Evolutionary conservation across 176 grass and related monocot species (phyloP).

Genomic region (Dactylis glomerata): DNA sequence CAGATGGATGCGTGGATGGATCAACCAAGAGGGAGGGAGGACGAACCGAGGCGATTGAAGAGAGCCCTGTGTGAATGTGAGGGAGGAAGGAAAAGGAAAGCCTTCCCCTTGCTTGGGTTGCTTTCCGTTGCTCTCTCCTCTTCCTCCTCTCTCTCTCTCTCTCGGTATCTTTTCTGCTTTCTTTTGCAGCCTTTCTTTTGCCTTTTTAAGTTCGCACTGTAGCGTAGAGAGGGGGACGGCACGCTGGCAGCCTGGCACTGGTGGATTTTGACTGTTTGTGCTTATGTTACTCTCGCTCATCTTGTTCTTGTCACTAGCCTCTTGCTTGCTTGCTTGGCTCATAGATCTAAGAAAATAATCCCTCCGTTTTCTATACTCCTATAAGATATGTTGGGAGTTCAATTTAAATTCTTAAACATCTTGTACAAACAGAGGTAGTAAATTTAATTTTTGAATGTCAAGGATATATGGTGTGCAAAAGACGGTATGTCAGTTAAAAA

Average conservation of each 20-base stretch:
- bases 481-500: no score
- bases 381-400: no score
- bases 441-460: no score
- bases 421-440: no score
- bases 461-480: no score
- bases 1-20: not conserved
- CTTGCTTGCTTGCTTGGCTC: not conserved
- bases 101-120: constrained; percentile 8
- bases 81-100: constrained; percentile 20
- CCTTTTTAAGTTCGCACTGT: not conserved
- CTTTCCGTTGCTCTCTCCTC: constrained; percentile 36
- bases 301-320: not conserved
- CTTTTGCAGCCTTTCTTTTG: not conserved
- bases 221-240: not conserved
- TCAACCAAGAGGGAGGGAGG: constrained; percentile 19
- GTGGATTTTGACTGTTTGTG: not conserved
- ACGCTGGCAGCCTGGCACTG: not conserved
- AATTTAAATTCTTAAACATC: no score
- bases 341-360: not conserved
- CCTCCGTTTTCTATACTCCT: no score
- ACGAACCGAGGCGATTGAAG: constrained; percentile 19
- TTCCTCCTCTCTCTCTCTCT: not conserved
- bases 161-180: not conserved
- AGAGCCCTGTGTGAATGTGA: constrained; percentile 22
- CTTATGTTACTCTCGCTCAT: not conserved